Base-by-base conservation (phyloP, 805 yeast species). In the Wickerhamiella qilinensis region DNA sequence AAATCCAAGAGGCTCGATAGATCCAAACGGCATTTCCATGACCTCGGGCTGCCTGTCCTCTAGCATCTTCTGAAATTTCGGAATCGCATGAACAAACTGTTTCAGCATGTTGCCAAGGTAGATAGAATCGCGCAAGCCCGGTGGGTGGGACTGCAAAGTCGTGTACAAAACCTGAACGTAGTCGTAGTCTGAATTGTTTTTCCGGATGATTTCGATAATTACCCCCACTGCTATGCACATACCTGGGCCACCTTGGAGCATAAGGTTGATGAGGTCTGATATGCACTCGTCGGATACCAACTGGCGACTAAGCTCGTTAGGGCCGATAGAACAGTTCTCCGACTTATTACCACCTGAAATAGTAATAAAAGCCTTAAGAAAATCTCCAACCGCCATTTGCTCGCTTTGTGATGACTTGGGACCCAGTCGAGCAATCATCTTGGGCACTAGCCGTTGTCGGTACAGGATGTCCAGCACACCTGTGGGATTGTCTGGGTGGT, bases 111-210 rank as follows among this genome's bases (percentile, higher is more conserved):
- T 77, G 2, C 98, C 98, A 40, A 91, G 62, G 54, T 83, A 91
- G 20, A 91, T 80, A 3, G 96, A 94, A 57, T 91, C 98, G 43
- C 96, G 67, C 30, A 88, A 75, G 14, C 77, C 75, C 6, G 98
- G 97, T 4, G 96, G 96, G 51, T 86, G 91, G 19, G 86, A 75
- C 42, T 85, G 93, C 44, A 81, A 57, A 1, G 93, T 75, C 32
- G 82, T 77, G 57, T 75, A 77, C 49, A 81, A 62, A 18, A 93
- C 93, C 42, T 93, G 93, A 35, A 82, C 79, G 35, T 74, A 68
- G 59, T 91, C 98, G 58, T 91, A 91, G 56, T 91, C 98, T 0
- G 95, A 83, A 54, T 91, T 91, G 56, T 91, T 91, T 55, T 91
- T 91, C 52, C 98, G 71, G 41, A 91, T 91, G 31, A 91, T 71